A percentile compares a stretch with the other conserved stretches of the same genome.
phyloP scores from a whole-genome alignment of 2,329 filamentous ascomycete genomes.

The Pestalotiopsis sp. region DNA sequence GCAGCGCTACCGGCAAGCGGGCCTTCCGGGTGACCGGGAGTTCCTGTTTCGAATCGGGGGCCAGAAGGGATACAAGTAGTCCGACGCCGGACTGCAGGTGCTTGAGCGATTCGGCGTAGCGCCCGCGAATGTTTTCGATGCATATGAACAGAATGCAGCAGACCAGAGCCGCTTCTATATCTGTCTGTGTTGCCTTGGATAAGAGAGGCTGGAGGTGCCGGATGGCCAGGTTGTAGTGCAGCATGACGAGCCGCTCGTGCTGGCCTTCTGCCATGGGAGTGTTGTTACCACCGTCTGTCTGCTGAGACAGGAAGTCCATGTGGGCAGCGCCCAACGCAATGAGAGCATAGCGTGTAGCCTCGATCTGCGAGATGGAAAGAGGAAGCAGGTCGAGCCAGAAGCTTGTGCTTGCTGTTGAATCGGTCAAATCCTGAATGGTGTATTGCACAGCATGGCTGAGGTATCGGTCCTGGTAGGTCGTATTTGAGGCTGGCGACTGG shows the following conservation, averaged over 20 bases:
- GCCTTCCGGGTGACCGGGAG: not conserved
- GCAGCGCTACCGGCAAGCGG: not conserved
- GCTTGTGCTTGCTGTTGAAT: not conserved
- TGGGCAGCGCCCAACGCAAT: not conserved
- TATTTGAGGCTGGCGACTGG: not conserved
- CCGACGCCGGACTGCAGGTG: not conserved
- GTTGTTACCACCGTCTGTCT: not conserved
- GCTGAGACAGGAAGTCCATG: not conserved
- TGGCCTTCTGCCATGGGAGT: not conserved
- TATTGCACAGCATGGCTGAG: not conserved
- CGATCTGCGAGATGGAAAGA: not conserved
- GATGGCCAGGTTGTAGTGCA: not conserved
- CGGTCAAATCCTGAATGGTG: not conserved
- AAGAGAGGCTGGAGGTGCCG: not conserved
- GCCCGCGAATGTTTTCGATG: slow-evolving; percentile 2
- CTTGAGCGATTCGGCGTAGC: not conserved
- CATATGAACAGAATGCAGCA: slow-evolving; percentile 4
- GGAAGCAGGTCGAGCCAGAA: not conserved
- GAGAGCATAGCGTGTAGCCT: not conserved
- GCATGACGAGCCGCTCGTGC: not conserved
- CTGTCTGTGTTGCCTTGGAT: not conserved
- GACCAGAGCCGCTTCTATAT: not conserved
- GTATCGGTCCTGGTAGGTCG: not conserved
- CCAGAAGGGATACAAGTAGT: not conserved
- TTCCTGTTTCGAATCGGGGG: not conserved